A percentile compares a stretch with the other conserved stretches of the same genome.
Conservation (phyloP, 129 eudicot genomes). For the Chrysanthemum makinoi region DNA sequence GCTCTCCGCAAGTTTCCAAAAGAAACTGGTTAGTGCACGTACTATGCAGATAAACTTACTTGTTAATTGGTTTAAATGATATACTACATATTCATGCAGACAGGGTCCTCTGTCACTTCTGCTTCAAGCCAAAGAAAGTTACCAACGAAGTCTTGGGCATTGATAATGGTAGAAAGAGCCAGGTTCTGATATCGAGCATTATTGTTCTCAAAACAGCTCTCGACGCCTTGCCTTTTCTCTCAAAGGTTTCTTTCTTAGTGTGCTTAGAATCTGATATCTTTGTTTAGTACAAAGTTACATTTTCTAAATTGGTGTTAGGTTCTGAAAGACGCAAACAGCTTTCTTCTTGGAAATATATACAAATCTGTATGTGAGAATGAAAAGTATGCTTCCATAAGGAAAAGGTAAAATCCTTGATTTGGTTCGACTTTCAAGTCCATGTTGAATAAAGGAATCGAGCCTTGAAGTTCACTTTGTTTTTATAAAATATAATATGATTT, state of each 20-base stretch:
- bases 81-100: conserved; percentile 40
- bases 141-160: conserved; percentile 63
- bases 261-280: conserved; percentile 6
- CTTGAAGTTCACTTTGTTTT: not conserved
- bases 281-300: conserved; percentile 1
- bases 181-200: conserved; percentile 78
- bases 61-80: not conserved
- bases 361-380: conserved; percentile 77
- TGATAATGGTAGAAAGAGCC: conserved; percentile 78
- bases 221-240: conserved; percentile 90
- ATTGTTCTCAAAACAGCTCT: conserved; percentile 96
- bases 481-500: conserved; percentile 8
- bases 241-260: conserved; percentile 42
- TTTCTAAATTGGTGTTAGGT: conserved; percentile 46
- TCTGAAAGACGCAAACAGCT: conserved; percentile 85
- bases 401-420: conserved; percentile 50
- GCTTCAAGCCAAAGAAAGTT: conserved; percentile 93
- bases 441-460: conserved; percentile 3
- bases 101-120: conserved; percentile 95
- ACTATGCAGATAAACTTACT: not conserved
- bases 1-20: conserved; percentile 96
- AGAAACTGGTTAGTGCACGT: conserved; percentile 69
- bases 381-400: conserved; percentile 71
- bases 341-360: conserved; percentile 83
- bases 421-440: conserved; percentile 2